Evolutionary conservation across 176 grass and related monocot genomes (phyloP).

Genomic region (Triticum urartu): DNA sequence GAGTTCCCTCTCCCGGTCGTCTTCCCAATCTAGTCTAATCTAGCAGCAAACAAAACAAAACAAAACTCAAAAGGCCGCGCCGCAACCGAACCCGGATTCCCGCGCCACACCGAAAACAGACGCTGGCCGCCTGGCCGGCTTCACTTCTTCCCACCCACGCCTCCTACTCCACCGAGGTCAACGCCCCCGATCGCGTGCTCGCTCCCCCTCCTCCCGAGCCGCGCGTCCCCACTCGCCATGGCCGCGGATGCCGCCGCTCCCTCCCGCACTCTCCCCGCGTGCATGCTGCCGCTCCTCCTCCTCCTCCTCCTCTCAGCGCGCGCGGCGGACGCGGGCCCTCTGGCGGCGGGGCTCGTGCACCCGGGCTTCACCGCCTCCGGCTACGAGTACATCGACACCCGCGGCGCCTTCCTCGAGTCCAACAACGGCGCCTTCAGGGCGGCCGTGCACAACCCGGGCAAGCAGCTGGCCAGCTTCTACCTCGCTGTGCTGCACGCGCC

Average conservation of each 20-base stretch:
- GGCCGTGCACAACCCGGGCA: conserved; percentile 46
- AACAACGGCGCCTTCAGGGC: conserved; percentile 43
- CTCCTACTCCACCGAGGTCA: neutral
- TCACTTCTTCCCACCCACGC: conserved; percentile 5
- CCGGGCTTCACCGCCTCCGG: conserved; percentile 56
- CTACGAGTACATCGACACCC: conserved; percentile 40
- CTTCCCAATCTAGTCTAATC: neutral
- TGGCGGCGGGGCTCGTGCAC: conserved; percentile 39
- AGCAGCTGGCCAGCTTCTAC: conserved; percentile 59
- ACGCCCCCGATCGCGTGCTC: neutral
- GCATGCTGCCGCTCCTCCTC: conserved; percentile 17
- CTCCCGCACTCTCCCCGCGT: neutral
- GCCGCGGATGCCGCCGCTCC: conserved; percentile 50
- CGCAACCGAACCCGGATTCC: conserved; percentile 21
- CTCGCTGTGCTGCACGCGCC: conserved; percentile 56
- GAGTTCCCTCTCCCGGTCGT: neutral
- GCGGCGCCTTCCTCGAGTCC: conserved; percentile 64
- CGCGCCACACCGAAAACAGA: neutral
- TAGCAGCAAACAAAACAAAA: neutral
- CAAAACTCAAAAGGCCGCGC: neutral
- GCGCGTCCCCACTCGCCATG: conserved; percentile 33
- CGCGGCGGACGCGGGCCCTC: conserved; percentile 17
- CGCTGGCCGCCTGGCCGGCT: neutral
- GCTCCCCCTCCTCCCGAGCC: neutral
- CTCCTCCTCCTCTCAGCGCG: conserved; percentile 22